Conservation (phyloP, 306 rosid genomes). For the Fragaria vesca region DNA sequence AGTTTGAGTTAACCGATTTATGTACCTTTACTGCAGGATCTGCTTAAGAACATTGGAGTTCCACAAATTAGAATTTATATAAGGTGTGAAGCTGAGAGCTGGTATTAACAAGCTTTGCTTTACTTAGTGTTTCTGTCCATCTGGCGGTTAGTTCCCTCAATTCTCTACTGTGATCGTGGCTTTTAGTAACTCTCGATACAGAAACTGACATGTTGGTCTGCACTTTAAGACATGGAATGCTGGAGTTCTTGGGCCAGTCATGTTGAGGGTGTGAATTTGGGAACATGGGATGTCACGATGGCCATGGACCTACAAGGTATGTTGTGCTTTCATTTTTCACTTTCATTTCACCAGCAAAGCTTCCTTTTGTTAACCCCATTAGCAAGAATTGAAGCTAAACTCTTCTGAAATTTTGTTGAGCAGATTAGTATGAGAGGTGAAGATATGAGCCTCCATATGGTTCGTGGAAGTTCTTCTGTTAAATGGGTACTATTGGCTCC, state of each 20-base stretch:
- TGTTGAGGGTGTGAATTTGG: slow-evolving; percentile 74
- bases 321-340: background rate
- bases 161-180: slow-evolving; percentile 11
- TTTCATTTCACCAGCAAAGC: background rate
- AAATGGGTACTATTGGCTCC: slow-evolving; percentile 67
- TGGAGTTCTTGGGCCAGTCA: slow-evolving; percentile 85
- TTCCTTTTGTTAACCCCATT: background rate
- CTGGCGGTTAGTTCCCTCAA: slow-evolving; percentile 64
- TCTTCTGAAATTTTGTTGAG: slow-evolving; percentile 14
- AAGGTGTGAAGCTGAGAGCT: slow-evolving; percentile 51
- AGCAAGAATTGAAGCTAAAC: background rate
- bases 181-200: slow-evolving; percentile 1
- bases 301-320: slow-evolving; percentile 95
- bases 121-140: slow-evolving; percentile 77
- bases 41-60: slow-evolving; percentile 51
- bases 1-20: slow-evolving; percentile 20
- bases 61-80: slow-evolving; percentile 65
- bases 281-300: slow-evolving; percentile 82
- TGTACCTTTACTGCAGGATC: slow-evolving; percentile 49
- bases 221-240: slow-evolving; percentile 93
- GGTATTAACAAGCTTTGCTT: slow-evolving; percentile 87
- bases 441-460: slow-evolving; percentile 57
- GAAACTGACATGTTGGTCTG: slow-evolving; percentile 39
- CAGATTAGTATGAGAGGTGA: slow-evolving; percentile 90
- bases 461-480: slow-evolving; percentile 73